Conservation (phyloP, 352 stramenopile genomes). For the Elongisporangium undulatum region DNA sequence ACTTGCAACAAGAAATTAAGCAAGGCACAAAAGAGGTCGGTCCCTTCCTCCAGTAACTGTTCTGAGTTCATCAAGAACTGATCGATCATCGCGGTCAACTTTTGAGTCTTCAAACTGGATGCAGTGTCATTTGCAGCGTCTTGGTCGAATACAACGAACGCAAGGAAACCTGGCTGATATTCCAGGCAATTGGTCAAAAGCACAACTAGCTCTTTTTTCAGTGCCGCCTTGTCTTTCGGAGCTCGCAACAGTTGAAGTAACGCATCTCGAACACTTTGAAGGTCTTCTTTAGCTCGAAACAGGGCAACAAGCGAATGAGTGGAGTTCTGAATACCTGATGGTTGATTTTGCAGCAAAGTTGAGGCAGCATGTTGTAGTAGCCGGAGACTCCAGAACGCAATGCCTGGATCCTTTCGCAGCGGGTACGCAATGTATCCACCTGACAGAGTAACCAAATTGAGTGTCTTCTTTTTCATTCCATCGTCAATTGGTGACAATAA, state of each 20-base stretch:
- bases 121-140: not conserved
- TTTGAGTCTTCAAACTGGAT: conserved; percentile 3
- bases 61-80: conserved; percentile 54
- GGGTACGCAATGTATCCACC: conserved; percentile 48
- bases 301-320: conserved; percentile 49
- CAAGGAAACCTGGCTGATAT: conserved; percentile 58
- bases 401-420: conserved; percentile 22
- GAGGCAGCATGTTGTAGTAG: conserved; percentile 45
- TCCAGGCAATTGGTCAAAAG: conserved; percentile 51
- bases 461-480: conserved; percentile 24
- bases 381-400: conserved; percentile 43
- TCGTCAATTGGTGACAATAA: conserved; percentile 45
- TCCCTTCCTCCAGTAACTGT: conserved; percentile 45
- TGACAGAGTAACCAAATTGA: conserved; percentile 55
- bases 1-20: conserved; percentile 52
- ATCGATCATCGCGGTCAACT: conserved; percentile 27
- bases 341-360: conserved; percentile 5
- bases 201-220: conserved; percentile 43
- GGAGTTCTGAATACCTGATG: conserved; percentile 6
- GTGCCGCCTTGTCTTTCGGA: conserved; percentile 11
- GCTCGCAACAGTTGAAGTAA: conserved; percentile 35
- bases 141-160: conserved; percentile 38
- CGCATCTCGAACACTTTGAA: conserved; percentile 29
- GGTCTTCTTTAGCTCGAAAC: conserved; percentile 38
- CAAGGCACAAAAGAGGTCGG: conserved; percentile 54